A percentile compares a stretch with the other conserved stretches of the same genome.
Conservation (phyloP, 768 basidiomycete species). For the Pleurotus citrinopileatus region DNA sequence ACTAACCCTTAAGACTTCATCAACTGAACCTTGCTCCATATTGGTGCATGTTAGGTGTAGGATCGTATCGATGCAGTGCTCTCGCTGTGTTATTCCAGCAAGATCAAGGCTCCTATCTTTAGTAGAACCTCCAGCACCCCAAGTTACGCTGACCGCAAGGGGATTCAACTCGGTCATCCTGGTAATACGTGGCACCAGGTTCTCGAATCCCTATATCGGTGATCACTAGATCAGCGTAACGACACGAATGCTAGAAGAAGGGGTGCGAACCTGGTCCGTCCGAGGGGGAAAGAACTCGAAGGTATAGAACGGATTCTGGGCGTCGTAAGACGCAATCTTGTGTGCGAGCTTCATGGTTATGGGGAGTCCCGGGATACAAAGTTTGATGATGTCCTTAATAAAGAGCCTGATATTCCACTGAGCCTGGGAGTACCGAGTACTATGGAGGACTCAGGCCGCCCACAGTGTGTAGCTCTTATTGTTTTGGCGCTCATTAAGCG, state of each 20-base stretch:
- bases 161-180: conserved; percentile 77
- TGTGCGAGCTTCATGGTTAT: conserved; percentile 67
- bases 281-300: conserved; percentile 98
- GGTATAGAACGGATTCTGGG: conserved; percentile 74
- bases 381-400: no score
- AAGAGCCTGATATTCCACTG: neutral
- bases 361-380: no score
- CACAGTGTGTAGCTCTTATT: no score
- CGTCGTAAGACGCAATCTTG: conserved; percentile 49
- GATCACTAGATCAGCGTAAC: neutral
- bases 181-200: conserved; percentile 83
- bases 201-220: conserved; percentile 75
- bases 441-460: neutral
- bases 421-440: neutral
- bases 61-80: conserved; percentile 80
- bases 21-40: conserved; percentile 86
- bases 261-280: conserved; percentile 71
- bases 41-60: conserved; percentile 98
- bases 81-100: conserved; percentile 70
- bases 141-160: conserved; percentile 88
- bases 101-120: conserved; percentile 86
- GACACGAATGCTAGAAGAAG: conserved; percentile 5
- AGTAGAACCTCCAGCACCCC: conserved; percentile 96
- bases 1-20: conserved; percentile 78
- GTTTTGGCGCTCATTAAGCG: neutral